phyloP scores from a whole-genome alignment of 306 rosid species.

The Pueraria montana region DNA sequence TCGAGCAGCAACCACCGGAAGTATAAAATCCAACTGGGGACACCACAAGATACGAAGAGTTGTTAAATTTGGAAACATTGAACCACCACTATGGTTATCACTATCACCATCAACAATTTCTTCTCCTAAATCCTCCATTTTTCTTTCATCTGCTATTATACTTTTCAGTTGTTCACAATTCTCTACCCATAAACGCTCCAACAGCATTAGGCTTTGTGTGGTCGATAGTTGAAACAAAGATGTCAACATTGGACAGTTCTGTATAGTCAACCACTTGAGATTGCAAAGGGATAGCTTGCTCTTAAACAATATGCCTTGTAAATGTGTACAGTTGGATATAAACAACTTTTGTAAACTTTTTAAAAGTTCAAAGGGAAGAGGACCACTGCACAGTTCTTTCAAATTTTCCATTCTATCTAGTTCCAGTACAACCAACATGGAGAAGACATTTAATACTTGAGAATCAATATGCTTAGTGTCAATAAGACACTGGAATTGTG shows the following conservation, averaged over 20 bases:
- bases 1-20: too few relatives aligned
- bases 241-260: not conserved
- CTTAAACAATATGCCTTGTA: not conserved
- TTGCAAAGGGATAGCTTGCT: not conserved
- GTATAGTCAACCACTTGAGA: not conserved
- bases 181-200: too few relatives aligned
- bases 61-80: too few relatives aligned
- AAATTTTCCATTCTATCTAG: not conserved
- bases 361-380: not conserved
- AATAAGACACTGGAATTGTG: too few relatives aligned
- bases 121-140: too few relatives aligned
- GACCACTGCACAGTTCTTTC: slow-evolving; percentile 20
- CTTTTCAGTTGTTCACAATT: too few relatives aligned
- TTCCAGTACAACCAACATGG: not conserved
- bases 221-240: not conserved
- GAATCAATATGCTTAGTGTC: not conserved
- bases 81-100: not conserved
- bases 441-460: not conserved
- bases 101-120: too few relatives aligned
- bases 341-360: not conserved
- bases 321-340: rapidly evolving
- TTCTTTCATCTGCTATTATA: too few relatives aligned
- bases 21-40: too few relatives aligned
- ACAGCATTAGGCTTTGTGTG: too few relatives aligned
- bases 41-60: too few relatives aligned